These are phyloP conservation scores for Mycena sanguinolenta DNA, from an alignment of 768 basidiomycete species.

Conservation along the genomic window DNA sequence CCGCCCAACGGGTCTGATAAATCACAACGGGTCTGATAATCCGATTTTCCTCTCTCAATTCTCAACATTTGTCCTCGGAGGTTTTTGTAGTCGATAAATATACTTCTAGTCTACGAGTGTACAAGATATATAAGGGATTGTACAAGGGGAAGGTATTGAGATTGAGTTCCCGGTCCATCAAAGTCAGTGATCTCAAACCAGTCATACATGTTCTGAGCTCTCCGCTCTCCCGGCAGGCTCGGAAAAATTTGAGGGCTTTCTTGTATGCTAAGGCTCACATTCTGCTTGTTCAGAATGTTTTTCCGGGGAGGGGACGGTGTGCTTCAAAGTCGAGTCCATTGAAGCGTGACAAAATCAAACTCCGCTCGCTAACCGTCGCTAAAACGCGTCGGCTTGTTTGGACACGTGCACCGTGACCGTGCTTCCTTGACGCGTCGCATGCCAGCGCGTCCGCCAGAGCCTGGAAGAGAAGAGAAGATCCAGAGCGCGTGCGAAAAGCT, in stretches of 20 bases:
- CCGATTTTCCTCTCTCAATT: neutral
- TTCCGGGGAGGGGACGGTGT: neutral
- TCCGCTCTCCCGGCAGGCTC: neutral
- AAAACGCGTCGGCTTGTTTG: neutral
- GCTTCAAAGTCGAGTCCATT: neutral
- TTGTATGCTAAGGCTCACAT: neutral
- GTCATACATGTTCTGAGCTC: neutral
- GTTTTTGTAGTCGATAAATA: neutral
- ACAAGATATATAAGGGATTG: neutral
- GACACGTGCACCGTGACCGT: neutral
- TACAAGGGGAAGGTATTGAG: neutral
- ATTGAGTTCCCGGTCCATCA: neutral
- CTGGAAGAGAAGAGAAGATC: neutral
- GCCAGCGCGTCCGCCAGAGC: neutral
- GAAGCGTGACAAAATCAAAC: neutral
- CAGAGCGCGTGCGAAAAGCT: neutral
- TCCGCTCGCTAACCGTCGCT: neutral
- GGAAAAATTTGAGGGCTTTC: neutral
- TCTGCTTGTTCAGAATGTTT: neutral
- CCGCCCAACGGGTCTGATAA: neutral
- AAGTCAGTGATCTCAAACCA: neutral
- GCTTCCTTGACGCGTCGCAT: neutral
- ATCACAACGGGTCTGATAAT: neutral
- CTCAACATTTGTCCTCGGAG: neutral
- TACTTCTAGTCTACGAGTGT: neutral